phyloP scores from a whole-genome alignment of 192 early-diverging fungal species.

The Backusella tuberculispora region DNA sequence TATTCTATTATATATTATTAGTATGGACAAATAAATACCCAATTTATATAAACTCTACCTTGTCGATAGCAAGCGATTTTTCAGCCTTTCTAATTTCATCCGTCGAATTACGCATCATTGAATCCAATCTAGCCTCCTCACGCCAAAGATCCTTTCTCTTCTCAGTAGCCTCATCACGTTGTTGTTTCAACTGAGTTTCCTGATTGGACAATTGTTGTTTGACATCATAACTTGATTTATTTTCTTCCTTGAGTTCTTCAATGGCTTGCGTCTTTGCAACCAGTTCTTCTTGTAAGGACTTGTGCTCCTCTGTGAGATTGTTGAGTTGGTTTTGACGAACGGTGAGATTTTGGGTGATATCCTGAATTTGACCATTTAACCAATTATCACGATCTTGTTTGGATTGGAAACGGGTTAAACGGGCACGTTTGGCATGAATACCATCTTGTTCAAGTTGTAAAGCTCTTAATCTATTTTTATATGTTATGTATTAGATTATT shows the following conservation, averaged over 20 bases:
- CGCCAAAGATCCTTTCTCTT: constrained; percentile 86
- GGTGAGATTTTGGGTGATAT: constrained; percentile 57
- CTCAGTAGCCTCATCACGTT: constrained; percentile 66
- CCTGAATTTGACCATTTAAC: constrained; percentile 71
- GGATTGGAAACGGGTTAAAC: constrained; percentile 75
- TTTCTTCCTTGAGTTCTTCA: neutral
- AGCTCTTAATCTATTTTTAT: constrained; percentile 54
- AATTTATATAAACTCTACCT: constrained; percentile 45
- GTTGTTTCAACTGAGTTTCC: constrained; percentile 42
- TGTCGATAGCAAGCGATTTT: constrained; percentile 74
- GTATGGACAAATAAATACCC: neutral
- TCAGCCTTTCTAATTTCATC: constrained; percentile 80
- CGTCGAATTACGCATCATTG: constrained; percentile 64
- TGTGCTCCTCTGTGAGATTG: neutral
- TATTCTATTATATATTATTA: constrained; percentile 51
- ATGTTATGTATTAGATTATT: neutral
- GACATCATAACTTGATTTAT: neutral
- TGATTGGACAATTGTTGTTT: constrained; percentile 2
- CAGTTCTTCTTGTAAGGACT: neutral
- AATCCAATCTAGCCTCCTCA: constrained; percentile 77
- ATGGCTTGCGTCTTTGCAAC: constrained; percentile 23
- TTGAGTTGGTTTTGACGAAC: constrained; percentile 56
- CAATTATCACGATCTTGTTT: constrained; percentile 80
- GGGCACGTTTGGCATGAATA: constrained; percentile 86
- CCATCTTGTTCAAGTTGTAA: constrained; percentile 72